Conservation (phyloP, 129 eudicot species). For the Silybum marianum region DNA sequence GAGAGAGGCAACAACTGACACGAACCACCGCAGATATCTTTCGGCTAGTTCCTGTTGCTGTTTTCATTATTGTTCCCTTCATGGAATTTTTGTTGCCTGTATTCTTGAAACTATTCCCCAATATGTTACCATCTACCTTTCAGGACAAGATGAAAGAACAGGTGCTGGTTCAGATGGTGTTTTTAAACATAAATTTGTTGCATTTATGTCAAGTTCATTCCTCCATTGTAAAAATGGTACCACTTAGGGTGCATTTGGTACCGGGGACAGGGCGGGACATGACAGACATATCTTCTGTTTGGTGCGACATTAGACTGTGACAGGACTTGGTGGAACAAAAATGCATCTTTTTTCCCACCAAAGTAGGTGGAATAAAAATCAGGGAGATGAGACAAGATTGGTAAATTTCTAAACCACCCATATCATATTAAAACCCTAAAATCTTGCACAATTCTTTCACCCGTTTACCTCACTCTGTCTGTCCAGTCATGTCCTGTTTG, state of each 20-base stretch:
- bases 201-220: slow-evolving; percentile 8
- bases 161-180: slow-evolving; percentile 43
- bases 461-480: not conserved
- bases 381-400: not conserved
- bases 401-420: not conserved
- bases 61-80: slow-evolving; percentile 92
- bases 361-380: not conserved
- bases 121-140: slow-evolving; percentile 99
- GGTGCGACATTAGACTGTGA: not conserved
- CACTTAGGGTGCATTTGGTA: slow-evolving; percentile 9
- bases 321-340: not conserved
- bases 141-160: slow-evolving; percentile 99
- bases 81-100: slow-evolving; percentile 99
- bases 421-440: not conserved
- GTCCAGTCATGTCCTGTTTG: not conserved
- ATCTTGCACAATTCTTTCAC: not conserved
- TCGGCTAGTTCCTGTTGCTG: slow-evolving; percentile 98
- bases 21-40: slow-evolving; percentile 98
- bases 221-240: not conserved
- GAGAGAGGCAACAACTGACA: slow-evolving; percentile 97
- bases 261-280: not conserved
- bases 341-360: not conserved
- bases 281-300: not conserved
- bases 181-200: slow-evolving; percentile 11
- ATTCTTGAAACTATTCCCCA: slow-evolving; percentile 89